Evolutionary conservation across 2,329 filamentous ascomycete genomes (phyloP), one percentile per base, ranked within the genome.

Genomic region (Calonectria hongkongensis): DNA sequence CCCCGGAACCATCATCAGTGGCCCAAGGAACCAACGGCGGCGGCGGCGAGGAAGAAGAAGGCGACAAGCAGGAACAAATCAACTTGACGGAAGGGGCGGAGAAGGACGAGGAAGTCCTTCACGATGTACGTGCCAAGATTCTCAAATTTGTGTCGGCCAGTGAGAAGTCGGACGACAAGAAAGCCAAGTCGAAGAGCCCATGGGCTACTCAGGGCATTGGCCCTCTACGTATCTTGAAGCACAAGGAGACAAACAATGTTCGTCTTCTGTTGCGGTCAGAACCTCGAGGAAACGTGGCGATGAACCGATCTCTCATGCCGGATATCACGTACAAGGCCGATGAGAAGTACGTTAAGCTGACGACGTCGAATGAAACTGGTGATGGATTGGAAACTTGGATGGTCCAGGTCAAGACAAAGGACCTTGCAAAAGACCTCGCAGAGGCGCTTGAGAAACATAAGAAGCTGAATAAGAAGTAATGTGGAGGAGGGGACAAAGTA

Each of bases 171-270:
- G 85, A 86, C 30, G 85, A 83, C 48, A 85, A 84, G 80, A 85
- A 84, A 80, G 78, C 82, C 63, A 88, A 88, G 78, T 85, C 84
- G n/a, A 87, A 88, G 79, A 90, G 86, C 66, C 87, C 88, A 2
- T 97, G 94, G 94, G 86, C 88, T 36, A 91, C 89, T 0, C 90
- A 93, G 81, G 95, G 94, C 54, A 86, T 94, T 9, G 95, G 95
- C 0, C 89, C 91, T 13, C 85, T 96, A 66, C 92, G 94, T 47
- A 82, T 98, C 16, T 87, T 97, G 73, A 93, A 93, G 83, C 89
- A 96, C 85, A 94, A 94, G 82, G 88, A 88, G 18, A 94, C 92
- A 0, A 91, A 90, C 25, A 88, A 89, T 33, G 89, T 92, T 4
- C 91, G 95, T 48, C 85, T 97, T 56, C 85, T 97, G 25, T 85